phyloP scores from a whole-genome alignment of 202 grass and related monocot species.

The Zizania palustris region DNA sequence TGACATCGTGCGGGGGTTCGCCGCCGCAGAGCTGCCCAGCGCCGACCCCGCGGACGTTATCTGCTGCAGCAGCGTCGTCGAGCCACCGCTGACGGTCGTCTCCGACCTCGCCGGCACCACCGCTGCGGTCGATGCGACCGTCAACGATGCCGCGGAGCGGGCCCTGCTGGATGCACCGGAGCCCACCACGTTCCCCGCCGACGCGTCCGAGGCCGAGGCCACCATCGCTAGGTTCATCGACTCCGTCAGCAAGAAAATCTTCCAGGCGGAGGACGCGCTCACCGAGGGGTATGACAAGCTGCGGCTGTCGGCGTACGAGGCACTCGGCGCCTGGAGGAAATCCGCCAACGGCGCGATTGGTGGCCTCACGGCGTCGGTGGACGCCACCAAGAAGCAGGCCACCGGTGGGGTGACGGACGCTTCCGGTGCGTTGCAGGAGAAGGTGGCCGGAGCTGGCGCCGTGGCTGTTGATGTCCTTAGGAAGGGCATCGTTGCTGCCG shows the following conservation, averaged over 20 bases:
- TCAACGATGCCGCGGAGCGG: slow-evolving; percentile 32
- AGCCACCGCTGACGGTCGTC: slow-evolving; percentile 38
- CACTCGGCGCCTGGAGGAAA: slow-evolving; percentile 60
- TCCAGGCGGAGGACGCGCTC: slow-evolving; percentile 75
- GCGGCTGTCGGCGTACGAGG: slow-evolving; percentile 61
- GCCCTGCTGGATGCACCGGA: slow-evolving; percentile 48
- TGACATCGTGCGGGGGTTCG: slow-evolving; percentile 67
- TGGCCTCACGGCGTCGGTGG: slow-evolving; percentile 55
- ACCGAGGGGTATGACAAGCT: slow-evolving; percentile 69
- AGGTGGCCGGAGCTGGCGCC: slow-evolving; percentile 53
- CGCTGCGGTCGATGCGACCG: background rate
- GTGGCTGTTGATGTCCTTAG: slow-evolving; percentile 65
- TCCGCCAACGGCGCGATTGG: slow-evolving; percentile 51
- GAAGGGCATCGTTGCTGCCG: slow-evolving; percentile 56
- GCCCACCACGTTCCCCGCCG: slow-evolving; percentile 52
- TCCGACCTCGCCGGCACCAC: slow-evolving; percentile 25
- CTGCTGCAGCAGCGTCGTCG: slow-evolving; percentile 13
- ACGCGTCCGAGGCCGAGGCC: slow-evolving; percentile 45
- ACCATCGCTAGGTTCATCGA: slow-evolving; percentile 62
- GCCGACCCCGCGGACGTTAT: background rate
- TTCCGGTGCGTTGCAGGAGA: slow-evolving; percentile 61
- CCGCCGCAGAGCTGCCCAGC: slow-evolving; percentile 36
- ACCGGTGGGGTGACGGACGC: slow-evolving; percentile 44
- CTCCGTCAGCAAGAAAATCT: slow-evolving; percentile 55
- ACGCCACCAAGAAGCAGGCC: slow-evolving; percentile 64